A percentile compares a stretch with the other conserved stretches of the same genome.
Evolutionary conservation across 2,329 filamentous ascomycete species (phyloP).

Genomic region (Exophiala viscosa): DNA sequence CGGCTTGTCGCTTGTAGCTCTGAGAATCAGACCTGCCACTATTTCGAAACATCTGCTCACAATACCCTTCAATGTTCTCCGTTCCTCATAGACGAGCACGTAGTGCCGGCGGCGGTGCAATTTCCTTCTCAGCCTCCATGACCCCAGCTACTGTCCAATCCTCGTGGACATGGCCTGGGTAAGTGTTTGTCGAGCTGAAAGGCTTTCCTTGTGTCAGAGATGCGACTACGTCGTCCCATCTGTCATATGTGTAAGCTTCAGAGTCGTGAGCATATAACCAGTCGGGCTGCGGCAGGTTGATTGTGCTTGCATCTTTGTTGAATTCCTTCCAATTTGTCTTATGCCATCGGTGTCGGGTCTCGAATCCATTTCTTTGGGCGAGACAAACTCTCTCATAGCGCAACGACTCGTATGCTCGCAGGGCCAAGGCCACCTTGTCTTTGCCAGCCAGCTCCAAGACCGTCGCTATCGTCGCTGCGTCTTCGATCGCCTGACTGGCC

Average conservation of each 20-base stretch:
- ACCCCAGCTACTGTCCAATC: constrained; percentile 6
- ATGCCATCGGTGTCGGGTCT: constrained; percentile 17
- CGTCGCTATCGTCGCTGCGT: constrained; percentile 46
- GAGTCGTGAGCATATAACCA: constrained; percentile 51
- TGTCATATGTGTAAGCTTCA: constrained; percentile 44
- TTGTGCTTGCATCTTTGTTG: background rate
- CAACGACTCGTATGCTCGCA: constrained; percentile 5
- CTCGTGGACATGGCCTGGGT: constrained; percentile 5
- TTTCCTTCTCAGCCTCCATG: no score
- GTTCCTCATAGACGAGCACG: no score
- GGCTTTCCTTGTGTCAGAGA: constrained; percentile 1
- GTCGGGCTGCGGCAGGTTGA: constrained; percentile 37
- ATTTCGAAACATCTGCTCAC: no score
- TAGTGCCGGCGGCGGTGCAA: no score
- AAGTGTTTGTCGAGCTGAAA: constrained; percentile 1
- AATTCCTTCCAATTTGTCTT: constrained; percentile 13
- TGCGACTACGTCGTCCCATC: constrained; percentile 30
- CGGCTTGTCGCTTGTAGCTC: no score
- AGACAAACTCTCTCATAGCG: constrained; percentile 17
- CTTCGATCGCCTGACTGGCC: constrained; percentile 50
- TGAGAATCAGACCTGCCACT: no score
- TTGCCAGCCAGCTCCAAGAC: constrained; percentile 34
- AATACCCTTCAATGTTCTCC: no score
- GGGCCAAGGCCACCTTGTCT: constrained; percentile 19
- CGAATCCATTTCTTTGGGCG: constrained; percentile 20